Evolutionary conservation across 2,329 filamentous ascomycete species (phyloP).

Genomic region (Colletotrichum agaves): DNA sequence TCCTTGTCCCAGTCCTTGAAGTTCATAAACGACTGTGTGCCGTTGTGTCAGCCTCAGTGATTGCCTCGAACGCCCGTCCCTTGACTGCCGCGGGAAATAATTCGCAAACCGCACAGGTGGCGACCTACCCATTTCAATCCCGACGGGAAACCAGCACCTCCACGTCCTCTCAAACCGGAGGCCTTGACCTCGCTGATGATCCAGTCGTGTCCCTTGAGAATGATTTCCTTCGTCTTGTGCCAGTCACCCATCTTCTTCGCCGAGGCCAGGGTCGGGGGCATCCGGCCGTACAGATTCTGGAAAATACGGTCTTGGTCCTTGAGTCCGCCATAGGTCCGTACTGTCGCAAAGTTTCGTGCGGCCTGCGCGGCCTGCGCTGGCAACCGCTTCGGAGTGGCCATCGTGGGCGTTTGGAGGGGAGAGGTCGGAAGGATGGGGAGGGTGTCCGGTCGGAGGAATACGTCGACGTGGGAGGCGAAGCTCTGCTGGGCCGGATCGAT

Average conservation of each 20-base stretch:
- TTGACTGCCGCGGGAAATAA: conserved; percentile 23
- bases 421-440: conserved; percentile 41
- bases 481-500: conserved; percentile 30
- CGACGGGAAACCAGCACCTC: conserved; percentile 97
- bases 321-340: conserved; percentile 84
- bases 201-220: conserved; percentile 98
- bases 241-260: conserved; percentile 99
- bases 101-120: conserved; percentile 3
- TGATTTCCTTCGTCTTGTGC: conserved; percentile 99
- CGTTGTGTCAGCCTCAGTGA: conserved; percentile 9
- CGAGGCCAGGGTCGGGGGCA: conserved; percentile 89
- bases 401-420: conserved; percentile 43
- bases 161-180: conserved; percentile 93
- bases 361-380: conserved; percentile 39
- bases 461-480: conserved; percentile 33
- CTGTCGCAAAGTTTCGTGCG: conserved; percentile 72
- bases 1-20: conserved; percentile 99
- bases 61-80: conserved; percentile 11
- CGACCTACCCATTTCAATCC: conserved; percentile 95
- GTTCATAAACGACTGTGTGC: conserved; percentile 94
- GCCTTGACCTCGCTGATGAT: conserved; percentile 98
- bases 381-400: conserved; percentile 56
- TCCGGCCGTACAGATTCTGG: conserved; percentile 96
- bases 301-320: conserved; percentile 99
- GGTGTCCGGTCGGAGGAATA: conserved; percentile 45